Conservation (phyloP, 495 filamentous ascomycete species). For the Penicillium atrosanguineum region DNA sequence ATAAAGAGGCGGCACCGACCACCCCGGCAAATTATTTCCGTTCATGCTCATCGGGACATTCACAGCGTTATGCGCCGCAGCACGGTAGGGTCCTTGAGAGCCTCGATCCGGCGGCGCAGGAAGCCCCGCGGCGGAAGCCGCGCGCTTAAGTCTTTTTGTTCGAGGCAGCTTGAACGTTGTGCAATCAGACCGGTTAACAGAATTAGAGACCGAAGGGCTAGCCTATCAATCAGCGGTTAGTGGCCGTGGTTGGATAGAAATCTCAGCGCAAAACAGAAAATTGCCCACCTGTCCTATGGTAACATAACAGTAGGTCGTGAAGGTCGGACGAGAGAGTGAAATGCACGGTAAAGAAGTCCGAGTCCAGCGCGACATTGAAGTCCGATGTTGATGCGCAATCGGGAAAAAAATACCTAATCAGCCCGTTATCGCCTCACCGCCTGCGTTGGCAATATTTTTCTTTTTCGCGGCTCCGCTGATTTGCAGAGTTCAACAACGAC, state of each 20-base stretch:
- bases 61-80: neutral
- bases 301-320: neutral
- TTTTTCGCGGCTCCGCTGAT: conserved; percentile 6
- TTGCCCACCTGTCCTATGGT: neutral
- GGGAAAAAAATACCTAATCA: conserved; percentile 22
- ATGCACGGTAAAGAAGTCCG: neutral
- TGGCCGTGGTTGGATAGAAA: neutral
- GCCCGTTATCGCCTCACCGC: conserved; percentile 27
- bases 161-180: conserved; percentile 15
- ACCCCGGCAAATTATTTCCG: neutral
- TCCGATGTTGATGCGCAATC: conserved; percentile 4
- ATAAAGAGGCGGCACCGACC: too few species aligned
- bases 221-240: neutral
- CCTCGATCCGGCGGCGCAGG: neutral
- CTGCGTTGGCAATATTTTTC: conserved; percentile 24
- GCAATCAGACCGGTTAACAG: neutral
- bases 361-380: neutral
- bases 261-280: neutral
- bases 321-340: conserved; percentile 2
- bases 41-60: neutral
- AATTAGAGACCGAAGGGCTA: neutral
- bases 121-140: conserved; percentile 5
- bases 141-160: conserved; percentile 18
- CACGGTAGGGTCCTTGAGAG: neutral
- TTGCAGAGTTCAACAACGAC: neutral